Base-by-base conservation (phyloP, 352 stramenopile genomes). In the Phytopythium mirpurense region DNA sequence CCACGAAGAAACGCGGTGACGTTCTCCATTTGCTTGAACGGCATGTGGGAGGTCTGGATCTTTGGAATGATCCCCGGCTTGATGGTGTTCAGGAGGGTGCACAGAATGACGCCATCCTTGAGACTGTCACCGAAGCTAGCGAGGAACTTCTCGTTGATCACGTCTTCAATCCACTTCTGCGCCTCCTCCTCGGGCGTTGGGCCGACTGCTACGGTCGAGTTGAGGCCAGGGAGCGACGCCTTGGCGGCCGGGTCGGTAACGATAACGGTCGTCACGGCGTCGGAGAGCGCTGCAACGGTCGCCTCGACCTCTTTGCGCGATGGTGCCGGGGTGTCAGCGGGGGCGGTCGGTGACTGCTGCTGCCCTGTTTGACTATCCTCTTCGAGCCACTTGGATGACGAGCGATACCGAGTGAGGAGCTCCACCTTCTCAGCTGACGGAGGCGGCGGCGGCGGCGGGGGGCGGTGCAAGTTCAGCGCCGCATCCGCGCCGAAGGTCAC, bases 11-110 rank as follows among this genome's bases (percentile, higher is more conserved):
- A 97, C 49, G 60, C 68, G 9, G 69, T 84, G 44, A 96, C 73
- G 60, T 97, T 97, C 57, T 97, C 87, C 86, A 96, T 96, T 57
- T 94, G 86, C 70, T 92, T 94, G 65, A 96, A 96, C 6, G 80
- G 78, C 68, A 88, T 90, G 6, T 64, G 45, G 3, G 83, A 88
- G 18, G 60, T 72, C 67, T 91, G 73, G 29, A 93, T 86, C 36
- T 65, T 65, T 24, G 65, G 44, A 10, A 90, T 78, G 2, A 74
- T 44, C 9, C 72, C 70, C 12, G 83, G 78, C 38, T 82, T 68
- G 51, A 93, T 86, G 48, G 65, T 78, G 64, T 93, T 93, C 59
- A 93, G 72, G 37, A 90, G 43, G 14, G 69, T 70, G 57, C 80
- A 91, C n/a, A 93, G 58, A 24, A 90, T 78, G 23, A 90, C 67